phyloP scores from a whole-genome alignment of 768 basidiomycete species.

The Imleria badia region DNA sequence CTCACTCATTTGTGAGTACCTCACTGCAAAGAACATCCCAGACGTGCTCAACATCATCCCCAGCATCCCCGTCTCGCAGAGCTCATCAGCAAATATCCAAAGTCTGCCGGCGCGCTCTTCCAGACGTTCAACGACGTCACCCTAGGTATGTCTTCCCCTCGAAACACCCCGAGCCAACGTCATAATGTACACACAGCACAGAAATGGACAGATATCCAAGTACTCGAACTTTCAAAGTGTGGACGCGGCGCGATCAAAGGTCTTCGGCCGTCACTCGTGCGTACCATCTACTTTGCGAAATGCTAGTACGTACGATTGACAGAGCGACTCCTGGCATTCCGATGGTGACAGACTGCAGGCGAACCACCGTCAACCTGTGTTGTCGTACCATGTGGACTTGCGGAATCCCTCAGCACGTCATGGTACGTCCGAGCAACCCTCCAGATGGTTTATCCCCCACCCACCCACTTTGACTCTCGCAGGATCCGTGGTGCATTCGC shows the following conservation, averaged over 20 bases:
- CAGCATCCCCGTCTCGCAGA: slow-evolving; percentile 50
- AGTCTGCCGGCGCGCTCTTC: slow-evolving; percentile 57
- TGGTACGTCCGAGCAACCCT: slow-evolving; percentile 44
- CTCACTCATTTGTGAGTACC: slow-evolving; percentile 25
- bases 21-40: background rate
- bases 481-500: slow-evolving; percentile 63
- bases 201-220: slow-evolving; percentile 63
- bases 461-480: background rate
- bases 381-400: slow-evolving; percentile 67
- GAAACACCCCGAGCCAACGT: background rate
- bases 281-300: background rate
- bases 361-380: slow-evolving; percentile 31
- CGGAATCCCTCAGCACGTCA: slow-evolving; percentile 62
- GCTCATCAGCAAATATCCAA: slow-evolving; percentile 60
- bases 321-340: background rate
- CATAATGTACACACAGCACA: slow-evolving; percentile 50
- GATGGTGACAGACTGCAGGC: slow-evolving; percentile 38
- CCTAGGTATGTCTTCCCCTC: slow-evolving; percentile 43
- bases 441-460: background rate
- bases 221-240: slow-evolving; percentile 58
- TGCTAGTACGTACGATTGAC: background rate
- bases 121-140: slow-evolving; percentile 76
- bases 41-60: slow-evolving; percentile 1
- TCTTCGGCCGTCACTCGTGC: slow-evolving; percentile 51
- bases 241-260: slow-evolving; percentile 60